Evolutionary conservation across 306 rosid genomes (phyloP).

Genomic region (Lagenaria siceraria): DNA sequence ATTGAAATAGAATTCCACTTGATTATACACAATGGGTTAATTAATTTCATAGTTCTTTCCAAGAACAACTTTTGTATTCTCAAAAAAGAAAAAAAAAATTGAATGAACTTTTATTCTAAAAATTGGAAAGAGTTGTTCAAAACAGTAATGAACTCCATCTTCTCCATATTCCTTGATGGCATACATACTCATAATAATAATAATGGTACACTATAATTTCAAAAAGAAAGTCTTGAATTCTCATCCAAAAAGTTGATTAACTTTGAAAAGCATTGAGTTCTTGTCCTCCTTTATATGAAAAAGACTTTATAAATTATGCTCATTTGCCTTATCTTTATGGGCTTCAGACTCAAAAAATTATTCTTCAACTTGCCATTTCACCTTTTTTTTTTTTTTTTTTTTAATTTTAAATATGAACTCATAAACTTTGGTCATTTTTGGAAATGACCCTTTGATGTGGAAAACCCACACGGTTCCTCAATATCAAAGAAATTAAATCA

Average conservation of each 20-base stretch:
- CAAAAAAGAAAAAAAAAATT: not conserved
- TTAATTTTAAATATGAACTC: not conserved
- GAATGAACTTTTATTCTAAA: not conserved
- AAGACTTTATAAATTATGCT: not conserved
- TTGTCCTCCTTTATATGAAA: not conserved
- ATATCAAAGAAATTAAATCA: not conserved
- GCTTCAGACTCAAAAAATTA: not conserved
- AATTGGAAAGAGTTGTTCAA: not conserved
- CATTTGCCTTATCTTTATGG: not conserved
- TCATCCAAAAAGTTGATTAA: constrained; percentile 4
- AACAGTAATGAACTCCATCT: not conserved
- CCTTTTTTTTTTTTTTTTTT: no score
- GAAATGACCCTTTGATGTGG: constrained; percentile 4
- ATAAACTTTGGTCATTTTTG: not conserved
- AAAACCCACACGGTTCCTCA: not conserved
- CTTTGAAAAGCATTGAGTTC: constrained; percentile 1
- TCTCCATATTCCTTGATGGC: not conserved
- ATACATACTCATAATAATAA: not conserved
- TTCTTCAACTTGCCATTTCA: not conserved
- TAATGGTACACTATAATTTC: not conserved
- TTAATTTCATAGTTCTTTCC: no score
- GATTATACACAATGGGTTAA: no score
- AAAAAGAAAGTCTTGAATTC: not conserved
- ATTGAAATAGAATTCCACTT: no score
- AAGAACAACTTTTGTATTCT: no score